Evolutionary conservation across 2,329 filamentous ascomycete genomes (phyloP).

Genomic region (Kalaharituber pfeilii): DNA sequence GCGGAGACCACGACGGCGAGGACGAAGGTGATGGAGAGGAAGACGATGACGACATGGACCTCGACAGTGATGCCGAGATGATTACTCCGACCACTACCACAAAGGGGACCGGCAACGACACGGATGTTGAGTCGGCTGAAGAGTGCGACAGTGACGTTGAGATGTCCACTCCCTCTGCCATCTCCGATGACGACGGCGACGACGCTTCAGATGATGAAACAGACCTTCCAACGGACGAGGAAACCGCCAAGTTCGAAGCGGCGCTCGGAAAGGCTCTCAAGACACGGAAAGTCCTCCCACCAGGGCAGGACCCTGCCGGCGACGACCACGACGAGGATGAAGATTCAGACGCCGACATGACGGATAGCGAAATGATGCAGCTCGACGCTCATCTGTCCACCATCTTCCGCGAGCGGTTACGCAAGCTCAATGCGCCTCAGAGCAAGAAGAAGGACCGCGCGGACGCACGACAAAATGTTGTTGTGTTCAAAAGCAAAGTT

Average conservation of each 20-base stretch:
- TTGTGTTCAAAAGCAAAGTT: conserved; percentile 89
- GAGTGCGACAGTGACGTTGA: conserved; percentile 22
- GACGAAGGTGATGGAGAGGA: conserved; percentile 31
- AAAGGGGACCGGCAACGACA: background rate
- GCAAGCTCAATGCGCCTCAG: conserved; percentile 54
- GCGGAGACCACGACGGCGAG: conserved; percentile 41
- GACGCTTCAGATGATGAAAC: conserved; percentile 29
- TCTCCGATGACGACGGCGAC: conserved; percentile 2
- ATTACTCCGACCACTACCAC: background rate
- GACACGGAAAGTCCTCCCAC: conserved; percentile 34
- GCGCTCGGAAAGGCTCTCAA: conserved; percentile 63
- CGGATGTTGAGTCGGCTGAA: conserved; percentile 15
- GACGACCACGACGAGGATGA: conserved; percentile 42
- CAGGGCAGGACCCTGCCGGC: conserved; percentile 28
- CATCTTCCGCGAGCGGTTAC: conserved; percentile 64
- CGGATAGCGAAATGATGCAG: conserved; percentile 86
- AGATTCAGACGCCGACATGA: conserved; percentile 64
- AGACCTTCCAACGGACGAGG: conserved; percentile 21
- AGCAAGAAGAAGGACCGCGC: conserved; percentile 64
- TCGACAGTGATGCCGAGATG: background rate
- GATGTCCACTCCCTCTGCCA: background rate
- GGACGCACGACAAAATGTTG: conserved; percentile 70
- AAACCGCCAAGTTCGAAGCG: conserved; percentile 42
- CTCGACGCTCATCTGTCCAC: conserved; percentile 68
- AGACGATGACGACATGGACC: conserved; percentile 24